A percentile compares a stretch with the other conserved stretches of the same genome.
Evolutionary conservation across 371 early-diverging fungal species (phyloP).

Genomic region (Entomophthora muscae): DNA sequence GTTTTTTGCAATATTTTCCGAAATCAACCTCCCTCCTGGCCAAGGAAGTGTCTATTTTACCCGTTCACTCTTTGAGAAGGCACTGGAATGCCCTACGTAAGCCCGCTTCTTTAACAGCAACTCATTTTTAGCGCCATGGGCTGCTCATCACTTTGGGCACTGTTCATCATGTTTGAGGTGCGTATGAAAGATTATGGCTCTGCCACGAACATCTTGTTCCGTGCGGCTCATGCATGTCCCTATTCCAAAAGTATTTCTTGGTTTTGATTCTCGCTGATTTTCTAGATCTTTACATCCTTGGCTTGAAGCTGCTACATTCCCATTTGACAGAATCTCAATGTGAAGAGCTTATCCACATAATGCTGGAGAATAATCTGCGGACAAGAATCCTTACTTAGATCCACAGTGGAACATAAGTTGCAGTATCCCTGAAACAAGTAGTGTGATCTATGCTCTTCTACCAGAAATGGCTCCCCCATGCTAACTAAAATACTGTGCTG

Average conservation of each 20-base stretch:
- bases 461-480: too few relatives aligned
- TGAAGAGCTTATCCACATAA: not conserved
- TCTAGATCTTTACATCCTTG: not conserved
- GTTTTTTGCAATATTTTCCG: not conserved
- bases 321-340: not conserved
- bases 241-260: not conserved
- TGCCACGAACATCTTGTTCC: not conserved
- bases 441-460: too few relatives aligned
- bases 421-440: too few relatives aligned
- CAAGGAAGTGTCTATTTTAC: not conserved
- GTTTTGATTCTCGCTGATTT: not conserved
- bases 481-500: too few relatives aligned
- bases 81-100: not conserved
- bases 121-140: not conserved
- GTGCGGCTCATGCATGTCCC: not conserved
- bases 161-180: not conserved
- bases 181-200: not conserved
- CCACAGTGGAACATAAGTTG: too few relatives aligned
- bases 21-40: not conserved
- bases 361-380: not conserved
- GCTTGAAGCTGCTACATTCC: not conserved
- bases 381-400: too few relatives aligned
- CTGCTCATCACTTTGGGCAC: not conserved
- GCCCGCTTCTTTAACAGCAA: not conserved
- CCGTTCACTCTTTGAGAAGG: not conserved